Percentiles rank a stretch among this genome's conserved stretches.
Conservation (phyloP, 164 flowering plant species). For the Aristolochia californica region DNA sequence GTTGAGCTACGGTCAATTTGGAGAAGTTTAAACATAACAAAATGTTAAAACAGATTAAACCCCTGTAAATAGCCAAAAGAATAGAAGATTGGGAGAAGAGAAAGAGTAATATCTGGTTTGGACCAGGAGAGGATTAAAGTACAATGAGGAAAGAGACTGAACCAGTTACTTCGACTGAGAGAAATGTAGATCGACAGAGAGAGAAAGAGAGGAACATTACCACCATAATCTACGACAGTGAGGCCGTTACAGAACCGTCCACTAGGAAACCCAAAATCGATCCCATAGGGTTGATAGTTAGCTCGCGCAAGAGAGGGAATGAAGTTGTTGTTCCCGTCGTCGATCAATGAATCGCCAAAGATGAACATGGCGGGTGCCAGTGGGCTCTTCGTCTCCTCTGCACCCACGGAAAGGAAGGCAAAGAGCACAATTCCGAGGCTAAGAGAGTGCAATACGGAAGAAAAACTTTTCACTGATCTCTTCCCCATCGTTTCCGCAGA, state of each 20-base stretch:
- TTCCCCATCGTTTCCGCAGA: no score
- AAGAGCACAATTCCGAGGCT: constrained; percentile 3
- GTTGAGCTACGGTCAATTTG: constrained; percentile 10
- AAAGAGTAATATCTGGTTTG: no score
- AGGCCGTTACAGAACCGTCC: constrained; percentile 35
- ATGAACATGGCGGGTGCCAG: constrained; percentile 31
- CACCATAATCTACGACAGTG: constrained; percentile 32
- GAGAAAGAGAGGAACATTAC: constrained; percentile 10
- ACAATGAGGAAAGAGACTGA: background rate
- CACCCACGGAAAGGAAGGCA: background rate
- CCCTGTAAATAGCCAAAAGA: background rate
- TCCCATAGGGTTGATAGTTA: constrained; percentile 32
- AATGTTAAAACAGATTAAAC: background rate
- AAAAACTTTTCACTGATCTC: background rate
- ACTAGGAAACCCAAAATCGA: constrained; percentile 27
- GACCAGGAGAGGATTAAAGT: background rate
- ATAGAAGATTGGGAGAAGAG: no score
- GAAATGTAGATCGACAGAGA: background rate
- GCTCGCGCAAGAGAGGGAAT: constrained; percentile 21
- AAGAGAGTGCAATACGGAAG: background rate
- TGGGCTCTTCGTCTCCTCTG: background rate
- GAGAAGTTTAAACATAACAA: no score
- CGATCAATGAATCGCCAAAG: constrained; percentile 32
- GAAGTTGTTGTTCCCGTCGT: constrained; percentile 34
- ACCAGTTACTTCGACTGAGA: background rate